A percentile compares a stretch with the other conserved stretches of the same genome.
Evolutionary conservation across 768 basidiomycete genomes (phyloP).

Genomic region (Tricholoma flavovirens): DNA sequence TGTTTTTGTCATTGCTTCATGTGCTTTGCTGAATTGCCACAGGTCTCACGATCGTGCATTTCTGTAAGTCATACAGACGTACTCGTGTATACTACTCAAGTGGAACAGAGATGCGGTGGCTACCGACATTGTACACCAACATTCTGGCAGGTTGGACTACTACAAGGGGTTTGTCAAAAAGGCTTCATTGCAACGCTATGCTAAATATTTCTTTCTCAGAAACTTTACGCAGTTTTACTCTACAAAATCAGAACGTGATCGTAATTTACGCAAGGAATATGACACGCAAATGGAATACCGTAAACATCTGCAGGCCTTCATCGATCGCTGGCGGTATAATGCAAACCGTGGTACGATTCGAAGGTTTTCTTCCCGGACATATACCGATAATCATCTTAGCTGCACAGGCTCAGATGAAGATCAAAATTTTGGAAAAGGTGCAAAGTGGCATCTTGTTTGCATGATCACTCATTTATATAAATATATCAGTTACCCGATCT

Average conservation of each 20-base stretch:
- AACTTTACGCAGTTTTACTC: conserved; percentile 99
- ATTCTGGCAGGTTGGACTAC: conserved; percentile 89
- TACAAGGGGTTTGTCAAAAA: conserved; percentile 74
- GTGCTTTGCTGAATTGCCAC: conserved; percentile 2
- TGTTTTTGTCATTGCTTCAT: conserved; percentile 20
- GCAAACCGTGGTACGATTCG: conserved; percentile 69
- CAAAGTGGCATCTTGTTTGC: background rate
- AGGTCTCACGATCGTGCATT: conserved; percentile 98
- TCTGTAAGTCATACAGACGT: conserved; percentile 45
- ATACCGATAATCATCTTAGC: conserved; percentile 38
- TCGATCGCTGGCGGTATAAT: conserved; percentile 97
- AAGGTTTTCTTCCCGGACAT: background rate
- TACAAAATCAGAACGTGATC: conserved; percentile 92
- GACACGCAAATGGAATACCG: conserved; percentile 95
- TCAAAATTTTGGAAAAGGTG: conserved; percentile 73
- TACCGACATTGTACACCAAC: conserved; percentile 97
- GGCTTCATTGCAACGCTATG: background rate
- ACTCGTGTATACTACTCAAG: background rate
- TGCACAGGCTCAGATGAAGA: conserved; percentile 79
- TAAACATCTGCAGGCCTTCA: conserved; percentile 94
- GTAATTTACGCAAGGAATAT: conserved; percentile 90
- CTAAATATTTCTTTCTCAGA: conserved; percentile 30
- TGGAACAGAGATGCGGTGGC: conserved; percentile 79
- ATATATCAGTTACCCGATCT: conserved; percentile 74
- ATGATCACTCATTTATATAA: background rate